Conservation (phyloP, 352 stramenopile genomes). For the Globisporangium takayamanum region DNA sequence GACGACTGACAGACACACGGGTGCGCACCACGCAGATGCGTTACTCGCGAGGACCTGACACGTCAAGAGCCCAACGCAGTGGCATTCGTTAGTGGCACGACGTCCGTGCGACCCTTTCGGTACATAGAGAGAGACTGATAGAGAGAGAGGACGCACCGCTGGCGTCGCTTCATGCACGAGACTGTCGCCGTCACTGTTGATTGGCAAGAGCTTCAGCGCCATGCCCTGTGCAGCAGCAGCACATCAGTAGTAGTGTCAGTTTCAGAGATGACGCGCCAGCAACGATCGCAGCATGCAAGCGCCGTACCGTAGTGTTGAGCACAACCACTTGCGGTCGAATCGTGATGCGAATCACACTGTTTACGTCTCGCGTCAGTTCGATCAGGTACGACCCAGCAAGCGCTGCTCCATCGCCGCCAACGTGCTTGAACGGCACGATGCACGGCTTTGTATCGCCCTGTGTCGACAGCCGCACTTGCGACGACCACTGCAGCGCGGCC, state of each 20-base stretch:
- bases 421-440: slow-evolving; percentile 10
- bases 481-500: slow-evolving; percentile 13
- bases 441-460: slow-evolving; percentile 14
- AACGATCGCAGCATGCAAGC: neutral
- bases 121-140: neutral
- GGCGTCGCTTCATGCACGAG: slow-evolving; percentile 7
- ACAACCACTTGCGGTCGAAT: slow-evolving; percentile 49
- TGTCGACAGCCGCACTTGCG: slow-evolving; percentile 9
- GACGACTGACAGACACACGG: slow-evolving; percentile 33
- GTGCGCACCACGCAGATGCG: slow-evolving; percentile 32
- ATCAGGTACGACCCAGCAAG: slow-evolving; percentile 27
- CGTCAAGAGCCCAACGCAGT: neutral
- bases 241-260: neutral
- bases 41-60: slow-evolving; percentile 22
- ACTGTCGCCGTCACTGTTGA: slow-evolving; percentile 5
- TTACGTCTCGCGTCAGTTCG: slow-evolving; percentile 25
- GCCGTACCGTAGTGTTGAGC: slow-evolving; percentile 50
- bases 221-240: slow-evolving; percentile 7
- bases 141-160: slow-evolving; percentile 5
- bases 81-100: neutral
- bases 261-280: neutral
- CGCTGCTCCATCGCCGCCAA: neutral
- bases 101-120: neutral
- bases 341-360: slow-evolving; percentile 24
- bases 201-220: slow-evolving; percentile 11